Conservation (phyloP, 1,284 basidiomycete genomes). For the Termitomyces sp. region DNA sequence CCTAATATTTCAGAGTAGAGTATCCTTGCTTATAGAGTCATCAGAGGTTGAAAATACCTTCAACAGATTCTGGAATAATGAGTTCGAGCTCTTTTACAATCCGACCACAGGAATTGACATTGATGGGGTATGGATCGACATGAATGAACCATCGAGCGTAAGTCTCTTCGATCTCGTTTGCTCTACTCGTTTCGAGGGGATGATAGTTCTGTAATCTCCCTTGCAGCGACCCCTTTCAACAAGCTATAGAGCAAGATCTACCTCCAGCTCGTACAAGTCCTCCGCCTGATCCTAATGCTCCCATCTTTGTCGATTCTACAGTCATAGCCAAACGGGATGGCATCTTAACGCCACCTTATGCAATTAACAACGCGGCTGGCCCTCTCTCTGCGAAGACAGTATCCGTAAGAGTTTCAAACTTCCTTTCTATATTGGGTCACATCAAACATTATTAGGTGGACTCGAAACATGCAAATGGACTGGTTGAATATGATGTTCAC, state of each 20-base stretch:
- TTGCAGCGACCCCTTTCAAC: slow-evolving; percentile 50
- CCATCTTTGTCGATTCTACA: slow-evolving; percentile 40
- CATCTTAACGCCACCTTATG: slow-evolving; percentile 48
- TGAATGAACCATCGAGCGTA: slow-evolving; percentile 67
- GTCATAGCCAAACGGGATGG: slow-evolving; percentile 31
- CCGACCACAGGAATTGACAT: slow-evolving; percentile 54
- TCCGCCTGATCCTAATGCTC: slow-evolving; percentile 47
- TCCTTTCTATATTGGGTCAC: neutral
- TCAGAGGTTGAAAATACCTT: neutral
- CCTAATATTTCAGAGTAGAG: slow-evolving; percentile 42
- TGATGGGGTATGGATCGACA: slow-evolving; percentile 69
- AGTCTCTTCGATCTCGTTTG: slow-evolving; percentile 10
- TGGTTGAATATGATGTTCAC: slow-evolving; percentile 62
- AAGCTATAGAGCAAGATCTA: slow-evolving; percentile 44
- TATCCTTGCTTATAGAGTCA: neutral
- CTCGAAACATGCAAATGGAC: slow-evolving; percentile 55
- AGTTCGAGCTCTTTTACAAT: slow-evolving; percentile 58
- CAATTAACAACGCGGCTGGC: slow-evolving; percentile 52
- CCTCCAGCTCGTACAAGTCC: slow-evolving; percentile 47
- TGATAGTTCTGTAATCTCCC: slow-evolving; percentile 54
- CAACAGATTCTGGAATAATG: slow-evolving; percentile 56
- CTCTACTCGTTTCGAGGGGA: neutral
- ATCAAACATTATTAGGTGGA: slow-evolving; percentile 35
- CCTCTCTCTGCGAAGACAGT: slow-evolving; percentile 49
- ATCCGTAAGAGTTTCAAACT: slow-evolving; percentile 32